Evolutionary conservation across 176 grass and related monocot species (phyloP).

Genomic region (Lolium perenne): DNA sequence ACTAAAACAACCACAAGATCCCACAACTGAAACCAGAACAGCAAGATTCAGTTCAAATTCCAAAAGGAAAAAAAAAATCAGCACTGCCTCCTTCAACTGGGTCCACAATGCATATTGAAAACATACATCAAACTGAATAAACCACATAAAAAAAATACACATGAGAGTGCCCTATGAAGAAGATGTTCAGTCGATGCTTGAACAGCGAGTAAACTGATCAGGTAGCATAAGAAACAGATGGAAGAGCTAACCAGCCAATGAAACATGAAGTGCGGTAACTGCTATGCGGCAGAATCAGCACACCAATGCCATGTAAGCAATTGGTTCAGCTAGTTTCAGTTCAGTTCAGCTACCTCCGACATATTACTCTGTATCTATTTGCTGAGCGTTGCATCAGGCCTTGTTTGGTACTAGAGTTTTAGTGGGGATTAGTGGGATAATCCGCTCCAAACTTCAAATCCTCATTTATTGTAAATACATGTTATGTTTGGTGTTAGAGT

Average conservation of each 20-base stretch:
- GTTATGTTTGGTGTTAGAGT: too few relatives aligned
- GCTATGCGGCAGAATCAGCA: constrained; percentile 12
- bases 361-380: too few relatives aligned
- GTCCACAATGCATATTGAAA: not conserved
- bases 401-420: too few relatives aligned
- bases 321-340: constrained; percentile 6
- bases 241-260: not conserved
- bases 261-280: not conserved
- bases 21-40: not conserved
- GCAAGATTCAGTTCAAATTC: not conserved
- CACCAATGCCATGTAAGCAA: constrained; percentile 25
- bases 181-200: not conserved
- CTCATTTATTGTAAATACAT: too few relatives aligned
- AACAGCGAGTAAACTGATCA: not conserved
- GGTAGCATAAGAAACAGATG: not conserved
- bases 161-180: not conserved
- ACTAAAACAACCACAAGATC: not conserved
- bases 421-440: too few relatives aligned
- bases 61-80: not conserved
- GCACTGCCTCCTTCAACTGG: not conserved
- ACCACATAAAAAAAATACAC: not conserved
- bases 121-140: not conserved
- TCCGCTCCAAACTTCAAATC: too few relatives aligned
- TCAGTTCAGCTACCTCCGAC: not conserved
- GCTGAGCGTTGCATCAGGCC: too few relatives aligned